Evolutionary conservation across 441 rosid genomes (phyloP), one percentile per base, ranked within the genome.

Genomic region (Eutrema salsugineum): DNA sequence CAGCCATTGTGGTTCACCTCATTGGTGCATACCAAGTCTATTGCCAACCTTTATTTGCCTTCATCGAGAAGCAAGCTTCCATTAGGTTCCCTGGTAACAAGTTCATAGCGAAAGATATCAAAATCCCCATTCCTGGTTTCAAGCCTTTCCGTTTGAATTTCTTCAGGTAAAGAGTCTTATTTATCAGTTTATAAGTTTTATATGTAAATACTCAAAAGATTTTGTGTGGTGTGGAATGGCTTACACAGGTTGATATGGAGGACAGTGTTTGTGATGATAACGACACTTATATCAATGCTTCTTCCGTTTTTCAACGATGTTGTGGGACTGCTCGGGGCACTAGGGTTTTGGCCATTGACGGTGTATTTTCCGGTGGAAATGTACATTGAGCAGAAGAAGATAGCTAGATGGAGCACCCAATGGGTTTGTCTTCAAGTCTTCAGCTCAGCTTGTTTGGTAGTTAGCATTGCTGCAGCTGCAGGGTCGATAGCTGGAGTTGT

Each of bases 361-460:
- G 97, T 91, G 2, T 91, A 86, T 43, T 91, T 89, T 70, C 98
- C 98, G 0, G 88, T 94, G 17, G 97, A 91, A 82, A 91, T 91
- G 97, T 90, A 91, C 68, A 85, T 88, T 27, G 64, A 36, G 20
- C 94, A 84, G 49, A 90, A 75, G 91, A 83, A 79, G 81, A 82
- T 90, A 63, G 73, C 81, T 15, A 87, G 80, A 67, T 88, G 97
- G 94, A 88, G 93, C 77, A 75, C 79, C 3, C 87, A 77, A 67
- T 88, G 99, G 99, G 47, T 88, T 5, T 78, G 85, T 20, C 93
- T 91, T 28, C 90, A 90, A 77, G 77, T 84, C 8, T 83, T 92
- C 7, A 91, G 94, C 63, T 24, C 43, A 48, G 86, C 87, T 44
- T 91, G 94, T 71, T 84, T 90, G 46, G 40, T 84, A 15, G 73